Conservation (phyloP, 257 asterid species). For the Linaria vulgaris region DNA sequence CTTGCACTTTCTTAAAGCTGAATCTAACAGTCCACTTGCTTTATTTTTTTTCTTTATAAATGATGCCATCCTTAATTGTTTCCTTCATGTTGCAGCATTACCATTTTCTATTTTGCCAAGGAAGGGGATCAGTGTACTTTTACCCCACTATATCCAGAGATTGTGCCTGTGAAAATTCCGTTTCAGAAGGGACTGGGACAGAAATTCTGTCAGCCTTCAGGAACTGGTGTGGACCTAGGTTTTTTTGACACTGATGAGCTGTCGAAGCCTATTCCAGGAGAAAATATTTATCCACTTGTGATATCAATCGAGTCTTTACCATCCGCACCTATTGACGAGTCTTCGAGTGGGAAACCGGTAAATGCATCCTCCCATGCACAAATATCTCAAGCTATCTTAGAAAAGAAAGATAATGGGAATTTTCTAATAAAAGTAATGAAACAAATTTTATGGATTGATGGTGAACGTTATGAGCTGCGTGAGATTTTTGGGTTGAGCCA, state of each 20-base stretch:
- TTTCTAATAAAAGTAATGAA: constrained; percentile 70
- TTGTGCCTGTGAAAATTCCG: constrained; percentile 62
- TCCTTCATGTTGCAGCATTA: constrained; percentile 55
- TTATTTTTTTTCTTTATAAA: neutral
- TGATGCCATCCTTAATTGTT: constrained; percentile 18
- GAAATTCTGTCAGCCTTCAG: constrained; percentile 84
- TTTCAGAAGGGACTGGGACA: constrained; percentile 79
- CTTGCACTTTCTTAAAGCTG: neutral
- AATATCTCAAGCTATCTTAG: constrained; percentile 73
- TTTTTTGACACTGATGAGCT: constrained; percentile 79
- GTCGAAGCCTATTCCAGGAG: constrained; percentile 64
- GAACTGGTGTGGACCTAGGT: constrained; percentile 87
- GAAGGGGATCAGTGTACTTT: constrained; percentile 64
- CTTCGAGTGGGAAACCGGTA: constrained; percentile 24
- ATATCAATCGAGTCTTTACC: constrained; percentile 64
- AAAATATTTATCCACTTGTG: constrained; percentile 80
- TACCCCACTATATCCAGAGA: constrained; percentile 70
- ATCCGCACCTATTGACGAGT: constrained; percentile 29
- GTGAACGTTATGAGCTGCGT: constrained; percentile 79
- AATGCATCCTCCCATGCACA: constrained; percentile 59
- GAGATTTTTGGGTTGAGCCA: constrained; percentile 76
- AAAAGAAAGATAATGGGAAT: constrained; percentile 45
- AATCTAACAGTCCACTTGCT: neutral
- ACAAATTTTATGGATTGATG: constrained; percentile 79
- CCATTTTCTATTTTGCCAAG: constrained; percentile 78